A percentile compares a stretch with the other conserved stretches of the same genome.
Conservation (phyloP, 192 early-diverging fungal species). For the Radiomyces spectabilis region DNA sequence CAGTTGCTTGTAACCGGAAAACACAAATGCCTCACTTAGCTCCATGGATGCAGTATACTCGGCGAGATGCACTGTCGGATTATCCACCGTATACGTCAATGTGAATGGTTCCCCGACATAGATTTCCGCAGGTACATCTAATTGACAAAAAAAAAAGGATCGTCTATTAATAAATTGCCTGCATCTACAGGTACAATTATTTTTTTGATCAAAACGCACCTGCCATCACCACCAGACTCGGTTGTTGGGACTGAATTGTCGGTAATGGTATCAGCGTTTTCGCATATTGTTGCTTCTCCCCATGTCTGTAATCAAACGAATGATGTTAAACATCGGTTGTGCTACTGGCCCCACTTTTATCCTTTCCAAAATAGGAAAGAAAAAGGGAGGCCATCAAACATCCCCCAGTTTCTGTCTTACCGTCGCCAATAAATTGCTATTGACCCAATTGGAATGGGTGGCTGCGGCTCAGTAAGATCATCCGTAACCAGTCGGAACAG, state of each 20-base stretch:
- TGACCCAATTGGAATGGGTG: constrained; percentile 25
- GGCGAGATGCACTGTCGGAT: constrained; percentile 40
- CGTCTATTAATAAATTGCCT: too few relatives aligned
- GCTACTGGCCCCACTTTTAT: too few relatives aligned
- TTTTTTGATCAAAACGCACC: background rate
- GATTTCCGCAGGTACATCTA: constrained; percentile 52
- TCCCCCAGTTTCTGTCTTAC: constrained; percentile 10
- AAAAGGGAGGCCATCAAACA: too few relatives aligned
- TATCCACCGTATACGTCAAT: constrained; percentile 52
- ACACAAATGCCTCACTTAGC: constrained; percentile 65
- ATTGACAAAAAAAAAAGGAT: background rate
- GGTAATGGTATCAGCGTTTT: constrained; percentile 24
- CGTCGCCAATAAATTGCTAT: constrained; percentile 42
- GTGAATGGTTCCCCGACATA: constrained; percentile 53
- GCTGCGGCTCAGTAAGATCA: constrained; percentile 14
- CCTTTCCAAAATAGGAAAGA: too few relatives aligned
- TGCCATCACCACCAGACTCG: background rate
- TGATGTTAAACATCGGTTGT: background rate
- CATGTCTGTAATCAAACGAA: constrained; percentile 5
- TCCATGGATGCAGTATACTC: constrained; percentile 56
- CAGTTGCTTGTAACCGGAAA: constrained; percentile 61
- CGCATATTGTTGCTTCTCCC: constrained; percentile 10
- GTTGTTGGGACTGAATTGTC: constrained; percentile 2
- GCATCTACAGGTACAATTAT: background rate
- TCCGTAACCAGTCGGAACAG: constrained; percentile 24